phyloP scores from a whole-genome alignment of 768 basidiomycete species.

The Auriculariales sp. region DNA sequence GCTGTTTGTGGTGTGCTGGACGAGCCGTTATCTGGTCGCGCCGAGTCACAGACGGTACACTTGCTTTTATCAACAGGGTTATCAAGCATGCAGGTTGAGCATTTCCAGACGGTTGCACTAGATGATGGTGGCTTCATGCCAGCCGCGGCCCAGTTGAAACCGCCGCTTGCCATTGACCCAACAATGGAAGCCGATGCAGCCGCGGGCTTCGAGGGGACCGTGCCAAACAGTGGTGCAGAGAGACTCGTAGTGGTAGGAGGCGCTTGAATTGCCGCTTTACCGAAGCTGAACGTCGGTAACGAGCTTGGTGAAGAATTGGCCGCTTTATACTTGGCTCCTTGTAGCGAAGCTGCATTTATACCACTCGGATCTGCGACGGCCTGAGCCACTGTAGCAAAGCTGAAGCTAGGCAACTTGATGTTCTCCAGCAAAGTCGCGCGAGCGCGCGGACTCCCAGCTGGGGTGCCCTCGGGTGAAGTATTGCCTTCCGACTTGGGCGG shows the following conservation, averaged over 20 bases:
- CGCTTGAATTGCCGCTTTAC: too few relatives aligned
- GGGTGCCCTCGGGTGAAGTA: too few relatives aligned
- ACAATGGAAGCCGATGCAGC: constrained; percentile 9
- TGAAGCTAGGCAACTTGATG: too few relatives aligned
- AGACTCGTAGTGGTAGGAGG: neutral
- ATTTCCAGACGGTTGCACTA: constrained; percentile 33
- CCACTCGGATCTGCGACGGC: too few relatives aligned
- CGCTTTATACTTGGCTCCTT: too few relatives aligned
- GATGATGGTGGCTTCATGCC: constrained; percentile 32
- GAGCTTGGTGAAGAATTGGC: too few relatives aligned
- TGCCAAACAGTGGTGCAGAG: neutral
- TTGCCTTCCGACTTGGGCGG: neutral
- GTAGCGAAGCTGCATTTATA: too few relatives aligned
- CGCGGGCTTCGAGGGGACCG: constrained; percentile 10
- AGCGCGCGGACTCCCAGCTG: too few relatives aligned
- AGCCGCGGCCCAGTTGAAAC: constrained; percentile 50
- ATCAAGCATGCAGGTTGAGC: constrained; percentile 32
- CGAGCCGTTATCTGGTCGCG: constrained; percentile 11
- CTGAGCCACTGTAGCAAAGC: too few relatives aligned
- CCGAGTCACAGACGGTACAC: constrained; percentile 30
- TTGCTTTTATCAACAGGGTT: constrained; percentile 26
- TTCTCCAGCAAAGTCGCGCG: too few relatives aligned
- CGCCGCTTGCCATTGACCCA: constrained; percentile 14
- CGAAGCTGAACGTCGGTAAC: too few relatives aligned
- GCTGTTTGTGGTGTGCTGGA: neutral